A percentile compares a stretch with the other conserved stretches of the same genome.
Conservation (phyloP, 1,284 basidiomycete genomes). For the Sphagnurus paluster region DNA sequence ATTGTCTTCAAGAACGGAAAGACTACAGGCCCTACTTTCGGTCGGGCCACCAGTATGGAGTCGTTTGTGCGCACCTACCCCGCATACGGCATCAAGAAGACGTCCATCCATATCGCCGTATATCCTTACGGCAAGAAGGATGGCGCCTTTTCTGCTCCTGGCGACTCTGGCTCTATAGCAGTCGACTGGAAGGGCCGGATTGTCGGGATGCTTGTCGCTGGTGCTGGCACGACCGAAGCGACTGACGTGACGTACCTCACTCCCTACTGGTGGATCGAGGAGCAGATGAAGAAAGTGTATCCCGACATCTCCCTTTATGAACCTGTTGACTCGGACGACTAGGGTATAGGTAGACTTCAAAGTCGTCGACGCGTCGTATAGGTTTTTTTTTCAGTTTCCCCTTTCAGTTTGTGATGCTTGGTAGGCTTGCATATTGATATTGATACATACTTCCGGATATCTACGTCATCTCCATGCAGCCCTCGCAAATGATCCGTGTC, state of each 20-base stretch:
- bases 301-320: constrained; percentile 20
- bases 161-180: constrained; percentile 38
- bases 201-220: constrained; percentile 28
- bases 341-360: too few species aligned
- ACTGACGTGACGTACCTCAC: constrained; percentile 34
- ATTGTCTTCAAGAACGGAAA: constrained; percentile 35
- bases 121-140: constrained; percentile 24
- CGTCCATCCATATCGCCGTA: constrained; percentile 30
- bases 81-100: constrained; percentile 14
- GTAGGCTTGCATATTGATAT: too few species aligned
- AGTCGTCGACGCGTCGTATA: too few species aligned
- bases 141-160: constrained; percentile 30
- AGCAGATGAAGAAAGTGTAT: constrained; percentile 26
- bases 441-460: too few species aligned
- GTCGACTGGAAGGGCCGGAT: constrained; percentile 30
- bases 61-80: constrained; percentile 29
- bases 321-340: constrained; percentile 1
- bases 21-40: constrained; percentile 33
- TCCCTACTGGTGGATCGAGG: constrained; percentile 26
- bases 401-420: too few species aligned
- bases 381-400: too few species aligned
- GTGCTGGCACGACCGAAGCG: constrained; percentile 15
- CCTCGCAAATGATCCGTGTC: too few species aligned
- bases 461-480: too few species aligned
- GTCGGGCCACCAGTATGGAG: constrained; percentile 28